Conservation (phyloP, 305 asterid genomes). For the Fraxinus nigra region DNA sequence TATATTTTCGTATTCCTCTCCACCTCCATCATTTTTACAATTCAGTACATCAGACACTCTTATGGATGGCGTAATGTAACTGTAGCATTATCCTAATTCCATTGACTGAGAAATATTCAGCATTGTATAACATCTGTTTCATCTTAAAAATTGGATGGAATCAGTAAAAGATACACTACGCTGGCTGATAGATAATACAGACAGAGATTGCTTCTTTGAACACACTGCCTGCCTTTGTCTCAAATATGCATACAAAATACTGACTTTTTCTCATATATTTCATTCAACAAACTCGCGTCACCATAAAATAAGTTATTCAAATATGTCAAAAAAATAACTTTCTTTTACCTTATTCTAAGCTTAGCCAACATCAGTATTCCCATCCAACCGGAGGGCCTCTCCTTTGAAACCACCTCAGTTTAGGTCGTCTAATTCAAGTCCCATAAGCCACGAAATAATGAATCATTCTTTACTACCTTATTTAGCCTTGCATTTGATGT, state of each 20-base stretch:
- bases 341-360: neutral
- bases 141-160: neutral
- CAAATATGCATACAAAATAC: neutral
- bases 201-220: slow-evolving; percentile 1
- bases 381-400: neutral
- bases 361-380: neutral
- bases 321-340: neutral
- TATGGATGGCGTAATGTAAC: too few relatives aligned
- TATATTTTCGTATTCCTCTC: too few relatives aligned
- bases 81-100: neutral
- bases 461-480: too few relatives aligned
- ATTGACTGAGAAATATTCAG: slow-evolving; percentile 19
- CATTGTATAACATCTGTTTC: slow-evolving; percentile 15
- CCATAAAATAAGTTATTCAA: neutral
- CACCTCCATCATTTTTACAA: too few relatives aligned
- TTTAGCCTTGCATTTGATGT: neutral
- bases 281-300: neutral
- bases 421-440: neutral
- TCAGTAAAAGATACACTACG: neutral
- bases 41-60: too few relatives aligned
- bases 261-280: neutral
- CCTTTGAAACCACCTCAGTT: neutral
- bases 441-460: neutral
- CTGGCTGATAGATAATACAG: neutral
- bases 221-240: neutral